These are phyloP conservation scores for Leccinum subspadiceum DNA, from an alignment of 1,284 basidiomycete species.

Conservation along the genomic window DNA sequence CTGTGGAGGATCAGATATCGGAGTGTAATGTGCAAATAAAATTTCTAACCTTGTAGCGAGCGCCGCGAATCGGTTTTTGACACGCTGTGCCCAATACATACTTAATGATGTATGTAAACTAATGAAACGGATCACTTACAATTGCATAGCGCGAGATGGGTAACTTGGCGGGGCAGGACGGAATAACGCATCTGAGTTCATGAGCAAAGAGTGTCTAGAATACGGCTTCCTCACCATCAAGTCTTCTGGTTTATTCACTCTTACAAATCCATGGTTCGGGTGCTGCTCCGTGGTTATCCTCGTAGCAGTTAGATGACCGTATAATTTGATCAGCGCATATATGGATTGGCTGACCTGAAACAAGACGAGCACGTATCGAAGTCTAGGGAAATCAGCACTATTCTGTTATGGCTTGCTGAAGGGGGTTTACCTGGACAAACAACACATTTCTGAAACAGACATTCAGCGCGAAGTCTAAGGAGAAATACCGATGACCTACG, in stretches of 20 bases:
- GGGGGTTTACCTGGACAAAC: slow-evolving; percentile 50
- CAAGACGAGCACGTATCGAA: slow-evolving; percentile 75
- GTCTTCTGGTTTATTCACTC: slow-evolving; percentile 55
- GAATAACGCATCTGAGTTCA: slow-evolving; percentile 28
- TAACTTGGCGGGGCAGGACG: slow-evolving; percentile 12
- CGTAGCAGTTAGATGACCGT: slow-evolving; percentile 4
- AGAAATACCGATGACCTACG: slow-evolving; percentile 42
- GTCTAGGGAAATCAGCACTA: slow-evolving; percentile 37
- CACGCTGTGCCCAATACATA: slow-evolving; percentile 42
- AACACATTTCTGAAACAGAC: slow-evolving; percentile 58
- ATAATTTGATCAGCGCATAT: neutral
- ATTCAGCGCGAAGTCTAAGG: neutral
- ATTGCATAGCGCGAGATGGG: slow-evolving; percentile 55
- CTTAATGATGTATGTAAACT: neutral
- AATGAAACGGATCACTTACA: slow-evolving; percentile 30
- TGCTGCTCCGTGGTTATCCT: slow-evolving; percentile 73
- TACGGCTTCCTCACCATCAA: slow-evolving; percentile 43
- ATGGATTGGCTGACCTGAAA: slow-evolving; percentile 47
- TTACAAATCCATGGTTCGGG: slow-evolving; percentile 76
- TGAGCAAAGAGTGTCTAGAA: neutral
- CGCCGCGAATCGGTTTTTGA: slow-evolving; percentile 52
- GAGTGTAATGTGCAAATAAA: neutral
- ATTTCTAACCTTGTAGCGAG: slow-evolving; percentile 64
- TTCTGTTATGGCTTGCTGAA: neutral
- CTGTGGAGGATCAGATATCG: slow-evolving; percentile 36